Base-by-base conservation (phyloP, 2,329 filamentous ascomycete species). In the Penicillium concentricum region DNA sequence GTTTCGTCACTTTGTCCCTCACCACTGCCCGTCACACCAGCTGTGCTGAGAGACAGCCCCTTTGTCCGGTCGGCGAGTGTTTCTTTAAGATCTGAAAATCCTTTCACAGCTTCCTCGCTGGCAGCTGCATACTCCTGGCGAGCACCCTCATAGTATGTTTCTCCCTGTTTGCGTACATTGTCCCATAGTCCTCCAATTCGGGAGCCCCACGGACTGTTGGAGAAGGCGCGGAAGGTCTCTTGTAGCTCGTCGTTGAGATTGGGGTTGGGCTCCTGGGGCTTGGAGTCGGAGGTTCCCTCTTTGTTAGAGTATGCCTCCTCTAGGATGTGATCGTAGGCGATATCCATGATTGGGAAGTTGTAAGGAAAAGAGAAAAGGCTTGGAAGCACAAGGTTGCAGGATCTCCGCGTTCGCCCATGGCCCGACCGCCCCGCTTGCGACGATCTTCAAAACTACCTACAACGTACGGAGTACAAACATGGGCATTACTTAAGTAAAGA, bases 301-400 rank as follows among this genome's bases (percentile, higher is more conserved):
- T 77, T 73, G 67, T 85, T 83, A 38, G 84, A 81, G 60, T 90
- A 83, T 50, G 86, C 84, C 73, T 94, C 88, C 79, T 96, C 91
- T 72, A 91, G 87, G 69, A 97, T 96, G 75, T 96, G 92, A 72
- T 99, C 94, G 83, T 97, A 99, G 43, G 92, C 92, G 70, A 95
- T 82, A 84, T 99, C 94, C 94, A 99, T 97, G 49, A 51, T 57
- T 53, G 51, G 47, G 46, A 35, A 38, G 52, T 44, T 52, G 54
- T 26, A 26, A 47, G 37, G 37, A 28, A 45, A 49, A 49, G 38
- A 55, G 30, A 26, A 42, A 56, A 54, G 54, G 24, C 50, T 49
- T 53, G 54, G 59, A 56, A 59, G 50, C 54, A 45, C 59, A 50
- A 61, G 60, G 61, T 61, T 59, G 61, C 50, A 59, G 50, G 41